phyloP scores from a whole-genome alignment of 139 green algal genomes.

The Desmodesmus armatus region DNA sequence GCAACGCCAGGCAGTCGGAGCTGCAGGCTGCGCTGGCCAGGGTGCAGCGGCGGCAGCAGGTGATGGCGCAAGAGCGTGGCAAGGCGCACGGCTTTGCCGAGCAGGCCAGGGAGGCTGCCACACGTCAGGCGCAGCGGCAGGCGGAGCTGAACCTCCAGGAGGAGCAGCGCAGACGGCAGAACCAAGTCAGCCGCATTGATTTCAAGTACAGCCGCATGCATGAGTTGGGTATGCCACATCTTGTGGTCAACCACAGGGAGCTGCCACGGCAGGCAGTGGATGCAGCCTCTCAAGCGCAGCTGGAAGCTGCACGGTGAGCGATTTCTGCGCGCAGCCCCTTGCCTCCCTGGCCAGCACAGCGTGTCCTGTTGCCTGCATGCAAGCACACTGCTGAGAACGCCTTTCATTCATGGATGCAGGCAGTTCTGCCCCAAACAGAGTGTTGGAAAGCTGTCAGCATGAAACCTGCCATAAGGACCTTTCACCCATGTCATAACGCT shows the following conservation, averaged over 20 bases:
- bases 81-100: background rate
- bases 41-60: slow-evolving; percentile 17
- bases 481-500: no score
- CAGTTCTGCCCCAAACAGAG: no score
- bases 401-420: no score
- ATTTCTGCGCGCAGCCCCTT: background rate
- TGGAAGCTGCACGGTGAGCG: background rate
- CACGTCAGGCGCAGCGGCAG: background rate
- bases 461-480: no score
- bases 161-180: slow-evolving; percentile 31
- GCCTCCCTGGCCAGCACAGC: no score
- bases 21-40: slow-evolving; percentile 27
- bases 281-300: slow-evolving; percentile 6
- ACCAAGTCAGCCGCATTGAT: slow-evolving; percentile 42
- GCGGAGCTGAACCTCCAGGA: slow-evolving; percentile 35
- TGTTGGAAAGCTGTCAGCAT: no score
- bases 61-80: slow-evolving; percentile 6
- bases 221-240: slow-evolving; percentile 36
- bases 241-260: slow-evolving; percentile 22
- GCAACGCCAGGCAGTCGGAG: background rate
- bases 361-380: background rate
- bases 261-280: background rate
- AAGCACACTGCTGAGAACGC: no score
- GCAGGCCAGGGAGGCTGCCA: slow-evolving; percentile 6
- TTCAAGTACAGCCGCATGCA: slow-evolving; percentile 51